Conservation (phyloP, 225 moss, liverwort and hornwort genomes). For the Marchantia paleacea region DNA sequence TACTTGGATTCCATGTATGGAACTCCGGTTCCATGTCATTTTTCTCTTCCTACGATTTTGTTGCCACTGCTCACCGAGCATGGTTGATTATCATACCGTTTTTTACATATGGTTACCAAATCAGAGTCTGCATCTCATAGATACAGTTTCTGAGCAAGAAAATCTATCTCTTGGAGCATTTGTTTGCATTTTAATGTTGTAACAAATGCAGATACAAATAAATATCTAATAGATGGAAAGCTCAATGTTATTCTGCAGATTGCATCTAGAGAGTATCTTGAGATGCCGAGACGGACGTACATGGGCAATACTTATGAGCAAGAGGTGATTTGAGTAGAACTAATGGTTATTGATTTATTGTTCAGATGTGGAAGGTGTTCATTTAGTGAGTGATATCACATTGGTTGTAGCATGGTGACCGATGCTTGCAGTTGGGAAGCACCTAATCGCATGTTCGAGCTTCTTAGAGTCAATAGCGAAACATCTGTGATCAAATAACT, state of each 20-base stretch:
- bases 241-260: constrained; percentile 18
- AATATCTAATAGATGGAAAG: not conserved
- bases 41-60: not conserved
- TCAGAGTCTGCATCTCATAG: not conserved
- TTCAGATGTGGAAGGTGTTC: not conserved
- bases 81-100: no score
- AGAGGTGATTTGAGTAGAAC: constrained; percentile 20
- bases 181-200: not conserved
- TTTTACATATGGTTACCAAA: no score
- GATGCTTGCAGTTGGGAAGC: no score
- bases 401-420: no score
- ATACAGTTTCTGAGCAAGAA: not conserved
- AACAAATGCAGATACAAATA: not conserved
- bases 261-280: constrained; percentile 19
- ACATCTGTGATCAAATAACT: no score
- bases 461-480: no score
- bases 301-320: constrained; percentile 41
- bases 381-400: not conserved
- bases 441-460: no score
- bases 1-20: no score
- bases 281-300: constrained; percentile 37
- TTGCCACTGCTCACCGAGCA: not conserved
- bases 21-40: no score
- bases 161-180: not conserved
- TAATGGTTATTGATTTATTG: not conserved